phyloP scores from a whole-genome alignment of 148 eudicot species.

The Amaranthus palmeri region DNA sequence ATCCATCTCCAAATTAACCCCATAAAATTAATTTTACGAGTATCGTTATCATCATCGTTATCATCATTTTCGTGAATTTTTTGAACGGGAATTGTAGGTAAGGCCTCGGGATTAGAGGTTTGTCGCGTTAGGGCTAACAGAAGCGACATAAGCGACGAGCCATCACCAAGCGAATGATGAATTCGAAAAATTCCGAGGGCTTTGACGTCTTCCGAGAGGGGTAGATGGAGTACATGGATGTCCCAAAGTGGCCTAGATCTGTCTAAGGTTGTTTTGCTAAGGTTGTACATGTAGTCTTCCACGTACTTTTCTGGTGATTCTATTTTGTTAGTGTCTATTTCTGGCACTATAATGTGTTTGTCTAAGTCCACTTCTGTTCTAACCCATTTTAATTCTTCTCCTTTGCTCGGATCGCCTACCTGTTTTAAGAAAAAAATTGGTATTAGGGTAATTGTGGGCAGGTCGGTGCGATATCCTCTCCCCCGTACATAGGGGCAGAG shows the following conservation, averaged over 20 bases:
- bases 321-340: conserved; percentile 33
- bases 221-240: conserved; percentile 47
- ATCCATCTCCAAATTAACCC: conserved; percentile 16
- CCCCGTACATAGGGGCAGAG: too few relatives aligned
- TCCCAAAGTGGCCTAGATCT: conserved; percentile 68
- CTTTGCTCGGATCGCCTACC: conserved; percentile 43
- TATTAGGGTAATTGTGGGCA: too few relatives aligned
- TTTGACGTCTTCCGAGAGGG: conserved; percentile 38
- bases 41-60: too few relatives aligned
- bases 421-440: conserved; percentile 2
- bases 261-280: conserved; percentile 39
- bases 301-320: conserved; percentile 44
- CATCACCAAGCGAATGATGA: conserved; percentile 78
- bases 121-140: conserved; percentile 51
- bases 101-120: conserved; percentile 40
- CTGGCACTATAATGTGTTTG: conserved; percentile 43
- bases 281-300: conserved; percentile 49
- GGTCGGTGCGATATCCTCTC: too few relatives aligned
- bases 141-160: conserved; percentile 52
- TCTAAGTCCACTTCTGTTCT: conserved; percentile 39
- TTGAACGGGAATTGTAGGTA: conserved; percentile 40
- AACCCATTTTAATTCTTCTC: conserved; percentile 42
- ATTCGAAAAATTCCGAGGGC: conserved; percentile 33
- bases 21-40: background rate
- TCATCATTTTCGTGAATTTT: background rate